These are phyloP conservation scores for Capsicum baccatum DNA, from an alignment of 257 asterid genomes.

Conservation along the genomic window DNA sequence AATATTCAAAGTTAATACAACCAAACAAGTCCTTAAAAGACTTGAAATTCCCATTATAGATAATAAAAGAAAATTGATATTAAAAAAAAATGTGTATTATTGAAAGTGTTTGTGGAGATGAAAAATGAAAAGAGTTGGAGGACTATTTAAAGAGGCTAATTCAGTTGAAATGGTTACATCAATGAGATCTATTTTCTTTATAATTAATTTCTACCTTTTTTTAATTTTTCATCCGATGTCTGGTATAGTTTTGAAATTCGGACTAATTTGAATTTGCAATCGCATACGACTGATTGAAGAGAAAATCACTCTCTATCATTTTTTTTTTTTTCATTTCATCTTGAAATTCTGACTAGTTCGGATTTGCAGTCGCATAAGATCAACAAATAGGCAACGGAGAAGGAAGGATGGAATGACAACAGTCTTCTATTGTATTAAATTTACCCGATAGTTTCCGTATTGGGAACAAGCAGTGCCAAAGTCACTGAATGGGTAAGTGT, in stretches of 20 bases:
- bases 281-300: neutral
- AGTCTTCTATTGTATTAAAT: too few species aligned
- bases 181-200: neutral
- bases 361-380: neutral
- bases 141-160: conserved; percentile 17
- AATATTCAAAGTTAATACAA: conserved; percentile 30
- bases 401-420: too few species aligned
- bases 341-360: neutral
- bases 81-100: neutral
- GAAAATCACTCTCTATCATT: neutral
- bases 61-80: neutral
- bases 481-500: too few species aligned
- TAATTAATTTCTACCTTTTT: neutral
- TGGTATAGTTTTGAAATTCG: rapidly evolving
- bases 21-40: conserved; percentile 26
- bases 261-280: neutral
- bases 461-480: neutral
- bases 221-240: neutral
- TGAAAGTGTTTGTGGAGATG: neutral
- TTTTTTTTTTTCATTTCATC: too few species aligned
- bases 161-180: conserved; percentile 22
- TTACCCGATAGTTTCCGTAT: too few species aligned
- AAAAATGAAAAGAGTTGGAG: neutral
- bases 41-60: conserved; percentile 32
- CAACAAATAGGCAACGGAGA: too few species aligned